phyloP scores from a whole-genome alignment of 2,329 filamentous ascomycete genomes.

The Aspergillus arachidicola region DNA sequence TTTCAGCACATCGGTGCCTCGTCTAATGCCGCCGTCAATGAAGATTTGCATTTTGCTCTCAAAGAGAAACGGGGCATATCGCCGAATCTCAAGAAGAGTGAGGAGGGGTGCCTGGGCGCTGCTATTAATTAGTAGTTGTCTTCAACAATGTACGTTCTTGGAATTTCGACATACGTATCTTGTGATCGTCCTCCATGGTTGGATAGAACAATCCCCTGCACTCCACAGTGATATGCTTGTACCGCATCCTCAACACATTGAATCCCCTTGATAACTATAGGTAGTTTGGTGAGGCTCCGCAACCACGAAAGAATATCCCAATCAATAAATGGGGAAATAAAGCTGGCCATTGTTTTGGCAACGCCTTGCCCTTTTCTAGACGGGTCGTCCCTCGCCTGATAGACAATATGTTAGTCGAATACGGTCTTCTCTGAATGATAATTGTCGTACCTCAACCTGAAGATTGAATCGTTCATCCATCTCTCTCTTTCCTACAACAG shows the following conservation, averaged over 20 bases:
- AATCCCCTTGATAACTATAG: conserved; percentile 45
- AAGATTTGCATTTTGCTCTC: conserved; percentile 60
- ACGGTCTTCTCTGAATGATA: neutral
- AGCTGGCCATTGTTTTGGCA: conserved; percentile 33
- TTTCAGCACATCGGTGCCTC: conserved; percentile 69
- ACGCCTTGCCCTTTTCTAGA: conserved; percentile 26
- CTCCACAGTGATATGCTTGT: conserved; percentile 48
- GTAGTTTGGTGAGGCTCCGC: conserved; percentile 36
- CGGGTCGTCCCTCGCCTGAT: conserved; percentile 15
- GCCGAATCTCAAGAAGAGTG: conserved; percentile 64
- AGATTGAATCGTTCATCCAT: conserved; percentile 36
- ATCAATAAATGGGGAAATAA: conserved; percentile 32
- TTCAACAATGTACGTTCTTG: neutral
- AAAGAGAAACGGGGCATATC: conserved; percentile 63
- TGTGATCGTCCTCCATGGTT: conserved; percentile 52
- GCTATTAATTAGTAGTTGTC: neutral
- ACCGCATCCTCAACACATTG: conserved; percentile 54
- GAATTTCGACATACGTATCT: conserved; percentile 36
- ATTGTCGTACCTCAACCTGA: conserved; percentile 21
- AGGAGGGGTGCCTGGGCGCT: conserved; percentile 54
- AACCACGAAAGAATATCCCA: conserved; percentile 45
- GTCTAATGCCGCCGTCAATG: conserved; percentile 66
- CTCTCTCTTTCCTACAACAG: conserved; percentile 36
- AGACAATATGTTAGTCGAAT: neutral
- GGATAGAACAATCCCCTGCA: conserved; percentile 47